phyloP scores from a whole-genome alignment of 2,329 filamentous ascomycete species.

The Periconia sp. region DNA sequence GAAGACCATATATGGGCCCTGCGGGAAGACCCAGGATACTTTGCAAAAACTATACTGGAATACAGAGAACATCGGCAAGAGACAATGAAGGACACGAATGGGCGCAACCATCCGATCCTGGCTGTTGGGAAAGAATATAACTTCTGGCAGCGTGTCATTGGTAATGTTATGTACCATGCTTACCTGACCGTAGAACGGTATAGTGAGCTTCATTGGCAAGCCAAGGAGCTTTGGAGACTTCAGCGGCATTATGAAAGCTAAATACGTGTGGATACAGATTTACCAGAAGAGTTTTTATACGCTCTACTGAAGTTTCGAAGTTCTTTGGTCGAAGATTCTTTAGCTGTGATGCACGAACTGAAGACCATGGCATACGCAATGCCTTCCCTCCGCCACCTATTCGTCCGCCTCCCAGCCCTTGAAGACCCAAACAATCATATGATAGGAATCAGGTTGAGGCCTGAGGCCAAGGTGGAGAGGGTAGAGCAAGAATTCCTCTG shows the following conservation, averaged over 20 bases:
- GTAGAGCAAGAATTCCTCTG: slow-evolving; percentile 9
- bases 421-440: slow-evolving; percentile 9
- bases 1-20: slow-evolving; percentile 59
- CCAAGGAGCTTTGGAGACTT: slow-evolving; percentile 9
- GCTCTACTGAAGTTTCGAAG: slow-evolving; percentile 16
- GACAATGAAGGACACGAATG: slow-evolving; percentile 10
- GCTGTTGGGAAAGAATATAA: slow-evolving; percentile 3
- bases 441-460: slow-evolving; percentile 5
- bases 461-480: slow-evolving; percentile 5
- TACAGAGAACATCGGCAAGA: slow-evolving; percentile 49
- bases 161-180: slow-evolving; percentile 8
- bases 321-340: slow-evolving; percentile 8
- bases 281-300: slow-evolving; percentile 13
- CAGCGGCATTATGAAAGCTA: slow-evolving; percentile 3
- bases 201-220: slow-evolving; percentile 13
- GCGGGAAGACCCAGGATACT: slow-evolving; percentile 62
- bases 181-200: slow-evolving; percentile 16
- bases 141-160: slow-evolving; percentile 20
- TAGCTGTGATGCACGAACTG: slow-evolving; percentile 8
- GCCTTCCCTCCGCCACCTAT: slow-evolving; percentile 13
- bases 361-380: slow-evolving; percentile 9
- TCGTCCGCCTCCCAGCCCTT: slow-evolving; percentile 6
- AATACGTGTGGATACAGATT: slow-evolving; percentile 6
- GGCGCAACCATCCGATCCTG: slow-evolving; percentile 13
- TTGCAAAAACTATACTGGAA: slow-evolving; percentile 48